Evolutionary conservation across 106 monocot genomes (phyloP).

Genomic region (Dendrobium nobile): DNA sequence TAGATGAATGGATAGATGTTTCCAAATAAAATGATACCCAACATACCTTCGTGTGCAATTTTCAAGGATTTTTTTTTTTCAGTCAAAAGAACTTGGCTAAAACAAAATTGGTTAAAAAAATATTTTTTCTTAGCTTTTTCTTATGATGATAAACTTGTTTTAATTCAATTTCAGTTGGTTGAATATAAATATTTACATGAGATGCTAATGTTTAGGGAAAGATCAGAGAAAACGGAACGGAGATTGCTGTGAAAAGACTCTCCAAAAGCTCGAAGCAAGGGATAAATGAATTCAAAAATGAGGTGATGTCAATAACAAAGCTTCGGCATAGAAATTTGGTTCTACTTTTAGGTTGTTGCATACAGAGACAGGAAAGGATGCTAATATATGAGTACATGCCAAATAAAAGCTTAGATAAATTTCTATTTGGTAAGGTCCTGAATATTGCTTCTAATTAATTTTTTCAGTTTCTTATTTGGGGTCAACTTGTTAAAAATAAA

Average conservation of each 20-base stretch:
- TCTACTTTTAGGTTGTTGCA: slow-evolving; percentile 28
- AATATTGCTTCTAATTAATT: not conserved
- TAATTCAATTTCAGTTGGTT: too few species aligned
- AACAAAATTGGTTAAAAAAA: too few species aligned
- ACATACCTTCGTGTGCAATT: too few species aligned
- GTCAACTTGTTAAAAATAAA: too few species aligned
- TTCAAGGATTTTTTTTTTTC: too few species aligned
- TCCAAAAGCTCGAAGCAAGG: slow-evolving; percentile 24
- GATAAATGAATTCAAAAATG: slow-evolving; percentile 20
- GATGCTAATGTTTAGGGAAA: slow-evolving; percentile 6
- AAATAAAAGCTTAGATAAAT: slow-evolving; percentile 28
- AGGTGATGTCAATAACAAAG: slow-evolving; percentile 10
- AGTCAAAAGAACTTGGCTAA: too few species aligned
- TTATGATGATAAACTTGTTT: too few species aligned
- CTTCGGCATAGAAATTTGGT: slow-evolving; percentile 33
- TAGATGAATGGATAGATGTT: too few species aligned
- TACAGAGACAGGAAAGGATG: slow-evolving; percentile 25
- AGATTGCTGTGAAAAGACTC: slow-evolving; percentile 29
- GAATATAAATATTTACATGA: not conserved
- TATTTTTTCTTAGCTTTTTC: too few species aligned
- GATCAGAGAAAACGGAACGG: slow-evolving; percentile 11
- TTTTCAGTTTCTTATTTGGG: not conserved
- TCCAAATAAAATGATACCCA: too few species aligned
- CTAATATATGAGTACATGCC: slow-evolving; percentile 36
- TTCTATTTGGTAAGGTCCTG: slow-evolving; percentile 19